Evolutionary conservation across 306 rosid species (phyloP), one percentile per base, ranked within the genome.

Genomic region (Fragaria vesca): DNA sequence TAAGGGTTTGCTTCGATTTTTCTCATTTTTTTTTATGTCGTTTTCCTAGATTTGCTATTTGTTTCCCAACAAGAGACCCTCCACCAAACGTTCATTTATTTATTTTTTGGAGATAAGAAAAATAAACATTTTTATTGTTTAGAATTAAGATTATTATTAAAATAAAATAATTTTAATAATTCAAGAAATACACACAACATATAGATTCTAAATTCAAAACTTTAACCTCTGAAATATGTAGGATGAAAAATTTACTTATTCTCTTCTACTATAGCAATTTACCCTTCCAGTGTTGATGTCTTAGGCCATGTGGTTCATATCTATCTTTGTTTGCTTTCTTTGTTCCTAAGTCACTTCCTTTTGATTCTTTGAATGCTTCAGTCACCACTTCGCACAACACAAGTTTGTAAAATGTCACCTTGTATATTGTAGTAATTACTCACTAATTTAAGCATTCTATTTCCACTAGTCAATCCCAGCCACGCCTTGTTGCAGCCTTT

Each of bases 241-340:
- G 21, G 28, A 52, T 0, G 0, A 0, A n/a, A 54, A 2, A 6
- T 20, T 20, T 20, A 9, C n/a, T 0, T 0, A 8, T 8, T 20
- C 30, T 2, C 30, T 5, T 58, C 65, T 21, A 15, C 32, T 21
- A 21, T 21, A 9, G 62, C 30, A 6, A 8, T 57, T 7, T 20
- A 8, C 12, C 26, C 42, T 28, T 28, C 10, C 42, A 62, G 5
- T 30, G 67, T 15, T 26, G 66, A 30, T 13, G 68, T 15, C 28
- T 30, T 7, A 36, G 47, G 47, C 12, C 70, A 36, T n/a, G 72
- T 67, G 50, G 51, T n/a, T 40, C 51, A 42, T 52, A 67, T 67
- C 34, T 67, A 67, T 50, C 72, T 21, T 68, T 43, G 10, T 68
- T n/a, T 8, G 34, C 1, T 68, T 68, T 21, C 72, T 68, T 68